Conservation (phyloP, 768 basidiomycete species). For the Mycena vitilis region DNA sequence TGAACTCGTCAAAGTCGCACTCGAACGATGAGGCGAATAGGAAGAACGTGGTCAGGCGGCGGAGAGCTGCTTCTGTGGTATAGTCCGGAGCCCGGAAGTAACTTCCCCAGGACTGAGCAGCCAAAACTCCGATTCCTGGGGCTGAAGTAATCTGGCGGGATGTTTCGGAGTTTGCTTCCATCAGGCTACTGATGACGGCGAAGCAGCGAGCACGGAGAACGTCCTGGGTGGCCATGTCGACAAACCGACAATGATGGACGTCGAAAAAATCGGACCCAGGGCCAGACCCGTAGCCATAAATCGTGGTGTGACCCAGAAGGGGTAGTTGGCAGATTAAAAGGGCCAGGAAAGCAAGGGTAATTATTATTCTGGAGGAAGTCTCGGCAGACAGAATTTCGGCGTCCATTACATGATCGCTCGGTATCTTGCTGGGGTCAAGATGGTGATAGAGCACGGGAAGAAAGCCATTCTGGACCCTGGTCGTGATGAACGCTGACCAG, state of each 20-base stretch:
- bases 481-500: too few species aligned
- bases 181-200: neutral
- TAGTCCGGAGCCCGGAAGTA: neutral
- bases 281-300: conserved; percentile 3
- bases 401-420: neutral
- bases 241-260: neutral
- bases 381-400: neutral
- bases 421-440: neutral
- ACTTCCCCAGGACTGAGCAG: neutral
- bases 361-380: neutral
- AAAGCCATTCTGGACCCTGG: neutral
- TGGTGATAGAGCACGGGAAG: conserved; percentile 5
- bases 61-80: neutral
- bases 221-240: neutral
- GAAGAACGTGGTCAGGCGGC: neutral
- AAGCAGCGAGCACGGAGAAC: neutral
- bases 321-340: neutral
- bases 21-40: neutral
- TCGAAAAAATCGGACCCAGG: neutral
- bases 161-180: neutral
- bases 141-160: neutral
- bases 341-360: neutral
- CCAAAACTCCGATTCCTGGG: neutral
- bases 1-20: neutral
- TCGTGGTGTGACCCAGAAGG: neutral